Evolutionary conservation across 2,329 filamentous ascomycete genomes (phyloP), one percentile per base, ranked within the genome.

Genomic region (Exophiala aquamarina): DNA sequence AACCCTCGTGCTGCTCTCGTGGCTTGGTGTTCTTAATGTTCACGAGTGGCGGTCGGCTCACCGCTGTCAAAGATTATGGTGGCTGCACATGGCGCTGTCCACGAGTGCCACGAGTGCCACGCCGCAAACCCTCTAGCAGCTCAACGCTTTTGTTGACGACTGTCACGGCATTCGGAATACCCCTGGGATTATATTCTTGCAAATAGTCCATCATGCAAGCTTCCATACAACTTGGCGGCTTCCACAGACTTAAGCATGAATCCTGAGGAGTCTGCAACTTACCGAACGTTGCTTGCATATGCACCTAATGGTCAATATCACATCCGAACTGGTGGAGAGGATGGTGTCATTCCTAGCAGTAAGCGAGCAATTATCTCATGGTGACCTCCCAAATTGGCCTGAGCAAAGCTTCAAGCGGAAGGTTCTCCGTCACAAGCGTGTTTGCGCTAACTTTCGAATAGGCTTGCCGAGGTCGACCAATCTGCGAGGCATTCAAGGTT

Each of bases 11-110:
- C 32, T 32, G 42, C 23, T 31, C 37, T 49, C 20, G 21, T 46
- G 23, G 20, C 41, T 23, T 31, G 36, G 6, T 31, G 23, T 32
- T 34, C n/a, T n/a, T n/a, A n/a, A n/a, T n/a, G n/a, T 11, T 23
- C 15, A 32, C 23, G 40, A 51, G 31, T 35, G 38, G 52, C 52
- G 52, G 52, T 55, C 44, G 45, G 38, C 46, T 49, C 52, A 55
- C 52, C 52, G 52, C 52, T 41, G 45, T 28, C 51, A 43, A 13
- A 23, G 18, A 29, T 47, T 41, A 44, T 44, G 47, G 49, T 54
- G 47, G 5, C 32, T 44, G 44, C 41, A 44, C 28, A 32, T 39
- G 20, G 18, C 13, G 8, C 26, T 32, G 6, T 23, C 23, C 23
- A 26, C 11, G 23, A 26, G 11, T 28, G 18, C 29, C 34, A 41